Conservation (phyloP, 768 basidiomycete genomes). For the Leucocoprinus leucothites region DNA sequence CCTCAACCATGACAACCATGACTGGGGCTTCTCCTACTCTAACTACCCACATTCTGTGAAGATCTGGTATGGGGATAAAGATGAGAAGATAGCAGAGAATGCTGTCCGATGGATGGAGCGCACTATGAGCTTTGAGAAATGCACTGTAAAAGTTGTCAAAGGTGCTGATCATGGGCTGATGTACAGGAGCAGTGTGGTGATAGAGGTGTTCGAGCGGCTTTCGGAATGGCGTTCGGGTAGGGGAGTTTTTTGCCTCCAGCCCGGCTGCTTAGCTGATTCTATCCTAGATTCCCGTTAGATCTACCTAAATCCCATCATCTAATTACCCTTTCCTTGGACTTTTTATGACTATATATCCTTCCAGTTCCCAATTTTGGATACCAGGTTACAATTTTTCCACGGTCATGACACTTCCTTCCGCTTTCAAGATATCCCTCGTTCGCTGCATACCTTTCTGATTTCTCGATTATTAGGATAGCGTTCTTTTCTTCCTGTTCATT, state of each 20-base stretch:
- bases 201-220: slow-evolving; percentile 76
- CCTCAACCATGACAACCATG: slow-evolving; percentile 82
- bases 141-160: slow-evolving; percentile 76
- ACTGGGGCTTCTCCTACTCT: slow-evolving; percentile 88
- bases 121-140: slow-evolving; percentile 71
- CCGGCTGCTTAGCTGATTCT: neutral
- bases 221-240: slow-evolving; percentile 47
- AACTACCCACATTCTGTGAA: slow-evolving; percentile 73
- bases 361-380: neutral
- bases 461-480: slow-evolving; percentile 6
- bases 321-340: neutral
- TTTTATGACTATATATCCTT: slow-evolving; percentile 4
- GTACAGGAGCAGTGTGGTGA: slow-evolving; percentile 85
- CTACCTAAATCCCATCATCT: neutral
- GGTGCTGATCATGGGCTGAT: slow-evolving; percentile 93
- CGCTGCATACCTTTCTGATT: slow-evolving; percentile 9
- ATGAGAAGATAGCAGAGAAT: slow-evolving; percentile 91
- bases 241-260: neutral
- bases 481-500: slow-evolving; percentile 15
- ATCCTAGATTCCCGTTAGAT: neutral
- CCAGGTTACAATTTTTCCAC: neutral
- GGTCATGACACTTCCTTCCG: neutral
- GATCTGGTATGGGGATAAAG: slow-evolving; percentile 92
- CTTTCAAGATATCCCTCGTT: slow-evolving; percentile 11
- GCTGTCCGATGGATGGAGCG: slow-evolving; percentile 92